Evolutionary conservation across 2,329 filamentous ascomycete species (phyloP), one percentile per base, ranked within the genome.

Genomic region (Cadophora sp.): DNA sequence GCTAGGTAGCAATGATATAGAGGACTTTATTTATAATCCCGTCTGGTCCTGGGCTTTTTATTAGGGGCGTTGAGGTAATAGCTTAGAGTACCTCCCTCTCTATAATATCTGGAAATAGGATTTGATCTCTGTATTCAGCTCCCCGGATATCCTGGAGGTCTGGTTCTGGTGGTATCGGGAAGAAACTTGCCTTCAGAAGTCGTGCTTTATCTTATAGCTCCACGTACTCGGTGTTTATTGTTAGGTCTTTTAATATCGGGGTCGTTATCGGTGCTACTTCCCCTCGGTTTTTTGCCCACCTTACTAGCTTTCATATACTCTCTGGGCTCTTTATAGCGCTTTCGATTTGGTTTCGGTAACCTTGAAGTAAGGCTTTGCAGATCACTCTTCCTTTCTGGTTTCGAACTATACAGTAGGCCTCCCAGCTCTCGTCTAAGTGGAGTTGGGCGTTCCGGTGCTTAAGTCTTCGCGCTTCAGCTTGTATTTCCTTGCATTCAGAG

Each of bases 21-120:
- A 72, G 64, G 43, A 72, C 34, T 53, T 29, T 16, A 37, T 71
- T 73, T 62, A 68, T 68, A 34, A 74, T 72, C 11, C 66, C 34
- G 61, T 74, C 69, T 29, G 58, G 50, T 64, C 70, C 64, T 53
- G 71, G 53, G 8, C 71, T 68, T 70, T 72, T 73, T 29, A 46
- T 66, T 64, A 40, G 50, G 24, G 65, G 58, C 27, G 64, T 64
- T 9, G 29, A 27, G 14, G 27, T 40, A 56, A 72, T 69, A 9
- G 67, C 64, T 62, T 69, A 14, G 19, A 34, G 16, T 40, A 72
- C 56, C 48, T 73, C 71, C 43, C 64, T 43, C n/a, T 66, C 34
- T 58, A 55, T 73, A 34, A 72, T 69, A n/a, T 50, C 22, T 22
- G 63, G 66, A 29, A 66, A 61, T 4, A 63, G 16, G 48, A 69